A percentile compares a stretch with the other conserved stretches of the same genome.
phyloP scores from a whole-genome alignment of 441 rosid genomes.

The Adansonia madagascariensis region DNA sequence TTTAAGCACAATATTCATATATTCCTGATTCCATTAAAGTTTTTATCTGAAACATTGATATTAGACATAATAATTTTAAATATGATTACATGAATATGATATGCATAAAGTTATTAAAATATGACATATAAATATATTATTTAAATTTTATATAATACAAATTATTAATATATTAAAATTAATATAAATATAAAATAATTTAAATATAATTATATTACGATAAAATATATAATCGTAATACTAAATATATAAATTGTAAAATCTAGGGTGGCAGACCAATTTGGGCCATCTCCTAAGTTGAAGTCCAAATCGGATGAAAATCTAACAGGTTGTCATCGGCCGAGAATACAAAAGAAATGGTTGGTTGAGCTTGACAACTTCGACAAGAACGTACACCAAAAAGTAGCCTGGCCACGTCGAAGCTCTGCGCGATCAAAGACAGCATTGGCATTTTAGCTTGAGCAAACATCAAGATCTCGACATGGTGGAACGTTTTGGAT shows the following conservation, averaged over 20 bases:
- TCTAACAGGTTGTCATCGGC: constrained; percentile 34
- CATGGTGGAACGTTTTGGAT: constrained; percentile 83
- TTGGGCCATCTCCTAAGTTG: constrained; percentile 22
- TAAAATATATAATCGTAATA: too few species aligned
- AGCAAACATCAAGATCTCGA: constrained; percentile 95
- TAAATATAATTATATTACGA: too few species aligned
- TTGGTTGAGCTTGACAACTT: constrained; percentile 23
- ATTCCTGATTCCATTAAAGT: not conserved
- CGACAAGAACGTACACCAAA: constrained; percentile 28
- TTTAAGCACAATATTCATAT: too few species aligned
- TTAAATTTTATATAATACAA: too few species aligned
- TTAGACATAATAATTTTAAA: not conserved
- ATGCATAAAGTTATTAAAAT: too few species aligned
- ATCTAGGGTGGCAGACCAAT: not conserved
- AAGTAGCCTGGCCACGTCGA: constrained; percentile 32
- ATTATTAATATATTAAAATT: too few species aligned
- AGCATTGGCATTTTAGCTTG: constrained; percentile 33
- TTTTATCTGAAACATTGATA: not conserved
- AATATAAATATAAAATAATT: too few species aligned
- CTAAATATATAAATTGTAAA: too few species aligned
- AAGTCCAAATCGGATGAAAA: constrained; percentile 26
- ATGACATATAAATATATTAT: too few species aligned
- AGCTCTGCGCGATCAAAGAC: constrained; percentile 50
- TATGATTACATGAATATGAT: too few species aligned
- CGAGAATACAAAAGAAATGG: constrained; percentile 30